phyloP scores from a whole-genome alignment of 257 asterid species.

The Salvia miltiorrhiza region DNA sequence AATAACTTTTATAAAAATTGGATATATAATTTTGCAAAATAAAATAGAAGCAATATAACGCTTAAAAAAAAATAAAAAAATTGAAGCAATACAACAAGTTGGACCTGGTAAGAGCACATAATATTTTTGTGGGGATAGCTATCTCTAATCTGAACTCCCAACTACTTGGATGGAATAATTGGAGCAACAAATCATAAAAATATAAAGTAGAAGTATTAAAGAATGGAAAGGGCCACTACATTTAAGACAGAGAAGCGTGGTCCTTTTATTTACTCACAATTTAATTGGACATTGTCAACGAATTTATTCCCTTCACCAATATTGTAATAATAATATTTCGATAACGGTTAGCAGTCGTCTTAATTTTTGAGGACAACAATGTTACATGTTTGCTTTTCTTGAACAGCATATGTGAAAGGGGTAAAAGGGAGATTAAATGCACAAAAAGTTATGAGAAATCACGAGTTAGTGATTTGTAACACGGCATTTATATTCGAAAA shows the following conservation, averaged over 20 bases:
- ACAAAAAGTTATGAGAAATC: no score
- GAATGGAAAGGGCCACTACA: background rate
- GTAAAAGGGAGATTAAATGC: no score
- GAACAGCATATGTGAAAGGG: no score
- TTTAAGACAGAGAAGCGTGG: background rate
- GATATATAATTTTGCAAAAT: no score
- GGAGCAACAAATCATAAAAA: background rate
- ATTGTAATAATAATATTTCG: background rate
- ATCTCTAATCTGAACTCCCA: constrained; percentile 2
- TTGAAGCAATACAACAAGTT: background rate
- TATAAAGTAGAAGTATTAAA: background rate
- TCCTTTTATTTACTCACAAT: background rate
- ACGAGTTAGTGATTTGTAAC: no score
- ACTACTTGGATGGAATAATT: background rate
- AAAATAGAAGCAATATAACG: no score
- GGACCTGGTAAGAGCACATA: background rate
- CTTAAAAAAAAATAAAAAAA: no score
- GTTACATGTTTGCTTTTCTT: no score
- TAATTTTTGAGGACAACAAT: no score
- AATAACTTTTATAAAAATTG: no score
- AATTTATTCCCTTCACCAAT: background rate
- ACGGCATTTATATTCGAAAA: no score
- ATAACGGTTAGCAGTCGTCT: no score
- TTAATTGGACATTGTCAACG: background rate
- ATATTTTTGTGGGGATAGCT: background rate